phyloP scores from a whole-genome alignment of 2,329 filamentous ascomycete genomes.

The Pestalotiopsis sp. region DNA sequence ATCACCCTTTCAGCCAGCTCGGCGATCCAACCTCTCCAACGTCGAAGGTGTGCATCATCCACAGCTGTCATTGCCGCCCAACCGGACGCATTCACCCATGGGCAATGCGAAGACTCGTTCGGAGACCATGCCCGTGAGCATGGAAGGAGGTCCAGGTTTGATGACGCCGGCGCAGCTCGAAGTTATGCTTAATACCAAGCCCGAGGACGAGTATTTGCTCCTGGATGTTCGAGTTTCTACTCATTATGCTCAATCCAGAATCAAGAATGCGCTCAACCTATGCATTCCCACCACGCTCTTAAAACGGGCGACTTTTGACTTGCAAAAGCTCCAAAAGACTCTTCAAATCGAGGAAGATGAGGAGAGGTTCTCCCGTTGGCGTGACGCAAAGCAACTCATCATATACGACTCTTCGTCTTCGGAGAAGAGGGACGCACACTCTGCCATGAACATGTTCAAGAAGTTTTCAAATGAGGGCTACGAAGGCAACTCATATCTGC shows the following conservation, averaged over 20 bases:
- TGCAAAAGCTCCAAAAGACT: slow-evolving; percentile 84
- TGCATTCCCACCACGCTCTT: slow-evolving; percentile 94
- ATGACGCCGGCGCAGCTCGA: slow-evolving; percentile 58
- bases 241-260: slow-evolving; percentile 75
- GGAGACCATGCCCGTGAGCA: slow-evolving; percentile 54
- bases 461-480: slow-evolving; percentile 90
- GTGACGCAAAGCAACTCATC: slow-evolving; percentile 72
- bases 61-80: slow-evolving; percentile 56
- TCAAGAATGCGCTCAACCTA: slow-evolving; percentile 82
- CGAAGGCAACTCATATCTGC: slow-evolving; percentile 70
- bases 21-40: slow-evolving; percentile 38
- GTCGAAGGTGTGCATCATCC: slow-evolving; percentile 53
- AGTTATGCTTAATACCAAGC: slow-evolving; percentile 51
- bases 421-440: slow-evolving; percentile 77
- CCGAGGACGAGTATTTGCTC: slow-evolving; percentile 59
- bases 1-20: slow-evolving; percentile 34
- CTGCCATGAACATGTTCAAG: slow-evolving; percentile 85
- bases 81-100: slow-evolving; percentile 43
- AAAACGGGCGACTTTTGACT: slow-evolving; percentile 87
- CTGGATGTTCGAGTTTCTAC: slow-evolving; percentile 87
- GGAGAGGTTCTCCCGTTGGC: slow-evolving; percentile 77
- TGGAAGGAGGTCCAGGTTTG: slow-evolving; percentile 52
- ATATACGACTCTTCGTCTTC: slow-evolving; percentile 83
- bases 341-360: slow-evolving; percentile 75
- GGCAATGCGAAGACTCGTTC: slow-evolving; percentile 37